Conservation (phyloP, 371 early-diverging fungal genomes). For the Mucor saturninus region DNA sequence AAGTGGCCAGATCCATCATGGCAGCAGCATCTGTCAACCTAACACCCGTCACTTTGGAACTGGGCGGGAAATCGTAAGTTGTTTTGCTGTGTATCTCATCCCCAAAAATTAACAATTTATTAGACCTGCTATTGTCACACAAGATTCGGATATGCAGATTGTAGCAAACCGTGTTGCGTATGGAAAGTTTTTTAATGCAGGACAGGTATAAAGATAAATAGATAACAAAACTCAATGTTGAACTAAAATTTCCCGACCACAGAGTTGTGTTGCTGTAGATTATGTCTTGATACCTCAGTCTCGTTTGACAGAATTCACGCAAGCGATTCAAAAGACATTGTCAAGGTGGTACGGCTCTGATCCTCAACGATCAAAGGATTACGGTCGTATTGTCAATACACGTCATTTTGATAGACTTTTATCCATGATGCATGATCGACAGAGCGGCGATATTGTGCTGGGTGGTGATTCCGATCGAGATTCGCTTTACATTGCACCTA, state of each 20-base stretch:
- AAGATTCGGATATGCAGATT: conserved; percentile 62
- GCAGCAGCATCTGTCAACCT: conserved; percentile 72
- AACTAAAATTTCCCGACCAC: not conserved
- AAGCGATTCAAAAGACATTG: conserved; percentile 53
- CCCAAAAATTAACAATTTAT: not conserved
- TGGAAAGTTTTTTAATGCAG: conserved; percentile 81
- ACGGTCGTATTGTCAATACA: conserved; percentile 71
- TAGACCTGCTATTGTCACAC: conserved; percentile 76
- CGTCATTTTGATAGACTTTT: conserved; percentile 76
- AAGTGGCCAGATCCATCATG: conserved; percentile 80
- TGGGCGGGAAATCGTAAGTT: conserved; percentile 79
- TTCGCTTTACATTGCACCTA: conserved; percentile 26
- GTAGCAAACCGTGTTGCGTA: conserved; percentile 79
- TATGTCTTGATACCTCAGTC: conserved; percentile 71
- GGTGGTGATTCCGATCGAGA: conserved; percentile 43
- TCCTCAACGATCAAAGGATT: conserved; percentile 56
- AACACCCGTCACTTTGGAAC: conserved; percentile 78
- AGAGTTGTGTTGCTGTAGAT: conserved; percentile 89
- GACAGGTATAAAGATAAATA: conserved; percentile 62
- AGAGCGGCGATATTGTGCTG: conserved; percentile 54
- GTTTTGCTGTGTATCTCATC: not conserved
- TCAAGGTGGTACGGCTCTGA: conserved; percentile 56
- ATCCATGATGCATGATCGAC: conserved; percentile 50
- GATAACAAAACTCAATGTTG: not conserved
- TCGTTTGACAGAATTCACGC: conserved; percentile 51